Conservation (phyloP, 164 flowering plant genomes). For the Litsea cubeba region DNA sequence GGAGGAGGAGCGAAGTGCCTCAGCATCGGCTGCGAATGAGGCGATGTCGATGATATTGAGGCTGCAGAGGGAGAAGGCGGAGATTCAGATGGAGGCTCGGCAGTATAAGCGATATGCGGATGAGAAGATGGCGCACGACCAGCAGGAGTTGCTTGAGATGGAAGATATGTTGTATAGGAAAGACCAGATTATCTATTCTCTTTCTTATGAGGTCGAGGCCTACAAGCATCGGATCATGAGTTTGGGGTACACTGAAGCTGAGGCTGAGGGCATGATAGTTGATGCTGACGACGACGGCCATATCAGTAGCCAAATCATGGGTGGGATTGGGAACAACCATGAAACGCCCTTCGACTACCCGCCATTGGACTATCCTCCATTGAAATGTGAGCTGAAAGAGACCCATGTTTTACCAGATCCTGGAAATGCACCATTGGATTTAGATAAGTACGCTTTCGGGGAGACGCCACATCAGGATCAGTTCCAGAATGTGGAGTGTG, state of each 20-base stretch:
- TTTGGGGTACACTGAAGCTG: slow-evolving; percentile 66
- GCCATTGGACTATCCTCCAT: slow-evolving; percentile 64
- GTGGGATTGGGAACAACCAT: background rate
- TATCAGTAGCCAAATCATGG: slow-evolving; percentile 27
- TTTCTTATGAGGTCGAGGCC: slow-evolving; percentile 74
- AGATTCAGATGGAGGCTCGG: slow-evolving; percentile 74
- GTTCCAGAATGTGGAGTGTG: slow-evolving; percentile 39
- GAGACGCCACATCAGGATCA: slow-evolving; percentile 55
- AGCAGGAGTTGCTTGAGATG: slow-evolving; percentile 53
- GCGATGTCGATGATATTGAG: slow-evolving; percentile 97
- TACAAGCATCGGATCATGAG: slow-evolving; percentile 92
- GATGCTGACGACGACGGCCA: slow-evolving; percentile 8
- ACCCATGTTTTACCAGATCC: slow-evolving; percentile 27
- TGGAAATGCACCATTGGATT: slow-evolving; percentile 38
- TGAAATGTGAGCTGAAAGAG: slow-evolving; percentile 58
- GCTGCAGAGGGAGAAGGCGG: slow-evolving; percentile 95
- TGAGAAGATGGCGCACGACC: slow-evolving; percentile 93
- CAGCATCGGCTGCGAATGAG: slow-evolving; percentile 91
- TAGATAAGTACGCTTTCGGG: slow-evolving; percentile 68
- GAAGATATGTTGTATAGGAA: slow-evolving; percentile 86
- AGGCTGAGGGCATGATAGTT: slow-evolving; percentile 31
- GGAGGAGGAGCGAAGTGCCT: slow-evolving; percentile 91
- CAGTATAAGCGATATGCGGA: slow-evolving; percentile 89
- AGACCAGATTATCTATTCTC: slow-evolving; percentile 71
- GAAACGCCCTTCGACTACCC: slow-evolving; percentile 44